phyloP scores from a whole-genome alignment of 768 basidiomycete species.

The Goffeauzyma gilvescens region DNA sequence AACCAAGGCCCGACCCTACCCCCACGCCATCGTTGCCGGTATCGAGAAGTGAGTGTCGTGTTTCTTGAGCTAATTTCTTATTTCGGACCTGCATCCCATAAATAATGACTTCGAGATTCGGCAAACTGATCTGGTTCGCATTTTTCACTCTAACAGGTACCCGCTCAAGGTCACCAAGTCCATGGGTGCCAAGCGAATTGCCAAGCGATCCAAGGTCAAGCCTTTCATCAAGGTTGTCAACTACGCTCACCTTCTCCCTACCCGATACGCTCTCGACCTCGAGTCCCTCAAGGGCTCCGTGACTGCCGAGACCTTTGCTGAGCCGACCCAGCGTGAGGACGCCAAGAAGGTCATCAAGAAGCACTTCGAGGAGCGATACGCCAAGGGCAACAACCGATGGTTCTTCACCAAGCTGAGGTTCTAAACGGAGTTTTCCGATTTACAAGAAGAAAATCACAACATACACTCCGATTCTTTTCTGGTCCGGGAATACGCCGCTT shows the following conservation, averaged over 20 bases:
- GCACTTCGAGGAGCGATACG: constrained; percentile 85
- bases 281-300: constrained; percentile 81
- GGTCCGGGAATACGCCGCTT: too few relatives aligned
- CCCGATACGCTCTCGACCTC: constrained; percentile 92
- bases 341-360: constrained; percentile 95
- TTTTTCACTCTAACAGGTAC: constrained; percentile 37
- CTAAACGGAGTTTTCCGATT: too few relatives aligned
- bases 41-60: constrained; percentile 49
- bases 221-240: constrained; percentile 99
- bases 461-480: too few relatives aligned
- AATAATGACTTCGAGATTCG: too few relatives aligned
- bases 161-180: constrained; percentile 91
- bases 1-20: constrained; percentile 85
- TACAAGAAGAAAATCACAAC: too few relatives aligned
- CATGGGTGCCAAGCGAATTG: constrained; percentile 91
- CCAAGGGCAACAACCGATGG: constrained; percentile 89
- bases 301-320: constrained; percentile 80
- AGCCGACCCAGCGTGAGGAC: constrained; percentile 82
- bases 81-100: not conserved
- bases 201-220: constrained; percentile 88
- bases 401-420: constrained; percentile 37
- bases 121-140: not conserved
- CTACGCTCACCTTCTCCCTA: constrained; percentile 98
- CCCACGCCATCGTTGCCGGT: constrained; percentile 95
- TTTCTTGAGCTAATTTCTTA: not conserved